Conservation (phyloP, 495 filamentous ascomycete species). For the Collariella sp. region DNA sequence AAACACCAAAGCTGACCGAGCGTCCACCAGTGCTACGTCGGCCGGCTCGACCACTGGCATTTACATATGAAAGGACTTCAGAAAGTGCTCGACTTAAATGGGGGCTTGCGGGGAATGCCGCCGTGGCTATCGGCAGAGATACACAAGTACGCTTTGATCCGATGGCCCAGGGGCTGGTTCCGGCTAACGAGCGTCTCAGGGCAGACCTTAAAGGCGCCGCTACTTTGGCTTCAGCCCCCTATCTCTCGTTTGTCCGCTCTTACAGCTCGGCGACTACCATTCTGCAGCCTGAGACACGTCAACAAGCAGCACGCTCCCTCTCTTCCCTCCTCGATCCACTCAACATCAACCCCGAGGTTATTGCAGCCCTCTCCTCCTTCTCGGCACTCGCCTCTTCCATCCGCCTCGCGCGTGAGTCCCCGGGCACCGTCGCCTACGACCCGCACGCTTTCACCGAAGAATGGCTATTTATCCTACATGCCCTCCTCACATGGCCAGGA, state of each 20-base stretch:
- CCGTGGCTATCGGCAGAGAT: conserved; percentile 17
- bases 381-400: conserved; percentile 15
- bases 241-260: conserved; percentile 15
- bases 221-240: conserved; percentile 19
- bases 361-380: conserved; percentile 10
- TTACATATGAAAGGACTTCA: conserved; percentile 26
- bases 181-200: conserved; percentile 5
- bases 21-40: conserved; percentile 16
- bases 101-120: conserved; percentile 12
- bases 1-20: background rate
- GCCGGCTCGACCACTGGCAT: conserved; percentile 26
- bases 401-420: conserved; percentile 11
- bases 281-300: conserved; percentile 5
- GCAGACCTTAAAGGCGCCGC: conserved; percentile 24
- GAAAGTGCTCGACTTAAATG: conserved; percentile 20
- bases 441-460: conserved; percentile 24
- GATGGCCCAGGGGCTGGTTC: background rate
- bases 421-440: conserved; percentile 16
- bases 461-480: conserved; percentile 18
- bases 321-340: conserved; percentile 12
- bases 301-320: conserved; percentile 5
- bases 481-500: conserved; percentile 16
- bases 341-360: conserved; percentile 8
- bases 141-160: conserved; percentile 12
- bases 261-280: conserved; percentile 8